Base-by-base conservation (phyloP, 148 eudicot species). In the Camellia japonica region DNA sequence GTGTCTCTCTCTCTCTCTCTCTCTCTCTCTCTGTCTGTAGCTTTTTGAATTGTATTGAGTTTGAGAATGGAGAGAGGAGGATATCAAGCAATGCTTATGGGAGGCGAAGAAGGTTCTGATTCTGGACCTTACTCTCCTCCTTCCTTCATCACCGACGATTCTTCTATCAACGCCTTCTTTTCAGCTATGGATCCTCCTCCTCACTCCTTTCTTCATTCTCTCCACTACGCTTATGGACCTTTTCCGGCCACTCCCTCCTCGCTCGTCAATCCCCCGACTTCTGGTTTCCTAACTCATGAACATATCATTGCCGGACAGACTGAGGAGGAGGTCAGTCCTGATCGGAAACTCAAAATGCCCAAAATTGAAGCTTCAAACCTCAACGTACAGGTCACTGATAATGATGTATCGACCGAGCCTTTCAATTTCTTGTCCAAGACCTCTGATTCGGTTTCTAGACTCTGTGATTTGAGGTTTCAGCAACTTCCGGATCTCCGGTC, bases 401-500 rank as follows among this genome's bases (percentile, higher is more conserved):
- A 41, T 1, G 68, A 30, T 12, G 47, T 23, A 0, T 49, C 62
- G 1, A 15, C 18, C 8, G 61, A 61, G 19, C 82, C 69, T 8
- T 71, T 71, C 30, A n/a, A 79, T 44, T 79, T 71, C 61, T 4
- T 71, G 2, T 43, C 66, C 77, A 66, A 42, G 13, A 51, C 19
- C 73, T 67, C 83, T 3, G 44, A 23, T 23, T 61, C 76, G 5
- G 30, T 47, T 12, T 15, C 69, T 15, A 52, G 9, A 10, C 0
- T 51, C 30, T 71, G 23, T 16, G 66, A 42, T 42, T 14, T 49
- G 13, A 15, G 47, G 30, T 75, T 75, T 55, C 74, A 9, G 41
- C 69, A 30, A 13, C 65, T 84, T 2, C 86, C 86, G 65, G 68
- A 78, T 51, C 83, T 81, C 14, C 71, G 71, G 13, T 84, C 84